Percentiles rank a stretch among this genome's conserved stretches.
Evolutionary conservation across 2,329 filamentous ascomycete species (phyloP).

Genomic region (Tolypocladium amazonense): DNA sequence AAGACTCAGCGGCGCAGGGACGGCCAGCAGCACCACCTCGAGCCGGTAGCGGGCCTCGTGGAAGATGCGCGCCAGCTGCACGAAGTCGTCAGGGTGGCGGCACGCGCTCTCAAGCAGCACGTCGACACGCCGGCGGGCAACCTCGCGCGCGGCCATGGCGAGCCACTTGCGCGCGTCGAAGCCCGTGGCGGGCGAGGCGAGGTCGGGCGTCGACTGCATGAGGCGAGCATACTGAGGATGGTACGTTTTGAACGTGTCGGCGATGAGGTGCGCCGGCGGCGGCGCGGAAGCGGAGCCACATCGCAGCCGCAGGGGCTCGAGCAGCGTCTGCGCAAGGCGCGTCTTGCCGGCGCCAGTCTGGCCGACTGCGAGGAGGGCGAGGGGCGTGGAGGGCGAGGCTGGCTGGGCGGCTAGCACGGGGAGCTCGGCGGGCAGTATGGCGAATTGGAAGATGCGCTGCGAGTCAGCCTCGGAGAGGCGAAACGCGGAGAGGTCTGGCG

Average conservation of each 20-base stretch:
- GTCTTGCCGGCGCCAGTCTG: slow-evolving; percentile 41
- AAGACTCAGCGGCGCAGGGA: slow-evolving; percentile 28
- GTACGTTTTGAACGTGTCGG: slow-evolving; percentile 38
- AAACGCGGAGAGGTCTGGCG: slow-evolving; percentile 18
- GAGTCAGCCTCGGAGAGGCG: slow-evolving; percentile 19
- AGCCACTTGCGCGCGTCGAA: slow-evolving; percentile 34
- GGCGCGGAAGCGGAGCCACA: not conserved
- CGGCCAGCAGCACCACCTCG: slow-evolving; percentile 30
- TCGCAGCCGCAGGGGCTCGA: slow-evolving; percentile 16
- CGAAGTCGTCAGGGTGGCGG: slow-evolving; percentile 30
- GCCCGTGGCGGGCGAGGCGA: slow-evolving; percentile 27
- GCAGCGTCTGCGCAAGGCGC: slow-evolving; percentile 27
- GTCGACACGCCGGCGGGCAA: slow-evolving; percentile 18
- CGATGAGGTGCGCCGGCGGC: slow-evolving; percentile 29
- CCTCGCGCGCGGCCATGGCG: slow-evolving; percentile 23
- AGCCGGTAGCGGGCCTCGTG: slow-evolving; percentile 23
- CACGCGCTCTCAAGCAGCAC: slow-evolving; percentile 35
- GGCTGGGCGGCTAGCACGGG: slow-evolving; percentile 3
- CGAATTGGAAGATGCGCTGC: slow-evolving; percentile 17
- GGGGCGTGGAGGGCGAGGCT: slow-evolving; percentile 10
- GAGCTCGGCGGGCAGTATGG: slow-evolving; percentile 24
- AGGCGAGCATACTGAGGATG: slow-evolving; percentile 29
- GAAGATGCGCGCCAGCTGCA: slow-evolving; percentile 22
- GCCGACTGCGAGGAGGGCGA: slow-evolving; percentile 33
- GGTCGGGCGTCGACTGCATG: slow-evolving; percentile 16